These are phyloP conservation scores for Kentomonas sorsogonicus DNA, from an alignment of 208 protist genomes.

Conservation along the genomic window DNA sequence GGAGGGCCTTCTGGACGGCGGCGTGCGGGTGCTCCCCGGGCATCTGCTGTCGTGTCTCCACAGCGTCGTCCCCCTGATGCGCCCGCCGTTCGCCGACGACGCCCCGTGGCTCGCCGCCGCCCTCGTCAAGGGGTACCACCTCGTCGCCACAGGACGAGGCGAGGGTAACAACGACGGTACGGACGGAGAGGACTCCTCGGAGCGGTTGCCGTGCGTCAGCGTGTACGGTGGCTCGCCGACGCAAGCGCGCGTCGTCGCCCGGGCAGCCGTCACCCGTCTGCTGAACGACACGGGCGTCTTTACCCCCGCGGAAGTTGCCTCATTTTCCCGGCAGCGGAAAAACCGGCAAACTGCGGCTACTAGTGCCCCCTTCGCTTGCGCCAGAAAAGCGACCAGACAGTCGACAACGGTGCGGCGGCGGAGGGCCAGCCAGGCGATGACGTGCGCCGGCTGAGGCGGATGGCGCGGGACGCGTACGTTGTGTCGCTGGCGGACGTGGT, in stretches of 20 bases:
- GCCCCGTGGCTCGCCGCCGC: slow-evolving; percentile 43
- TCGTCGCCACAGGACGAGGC: slow-evolving; percentile 37
- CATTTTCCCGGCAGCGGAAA: neutral
- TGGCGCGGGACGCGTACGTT: slow-evolving; percentile 47
- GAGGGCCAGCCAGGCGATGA: slow-evolving; percentile 8
- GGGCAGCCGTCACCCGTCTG: slow-evolving; percentile 45
- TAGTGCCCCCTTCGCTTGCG: too few species aligned
- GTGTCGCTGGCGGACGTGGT: slow-evolving; percentile 68
- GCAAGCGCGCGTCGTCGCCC: slow-evolving; percentile 51
- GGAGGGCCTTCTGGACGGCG: slow-evolving; percentile 28
- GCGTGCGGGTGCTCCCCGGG: slow-evolving; percentile 34
- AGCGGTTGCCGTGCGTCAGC: slow-evolving; percentile 30
- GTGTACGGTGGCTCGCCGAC: slow-evolving; percentile 63
- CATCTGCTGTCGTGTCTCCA: slow-evolving; percentile 71
- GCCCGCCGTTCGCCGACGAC: slow-evolving; percentile 11
- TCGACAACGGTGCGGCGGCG: neutral
- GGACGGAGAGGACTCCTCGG: neutral
- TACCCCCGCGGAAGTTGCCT: slow-evolving; percentile 1
- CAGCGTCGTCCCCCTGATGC: slow-evolving; percentile 40
- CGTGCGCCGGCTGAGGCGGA: slow-evolving; percentile 13
- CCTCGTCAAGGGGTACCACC: slow-evolving; percentile 41
- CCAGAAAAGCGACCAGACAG: too few species aligned
- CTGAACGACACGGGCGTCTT: slow-evolving; percentile 23
- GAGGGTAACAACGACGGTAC: too few species aligned
- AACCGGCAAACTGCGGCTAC: neutral